phyloP scores from a whole-genome alignment of 202 grass and related monocot genomes.

The Panicum virgatum region DNA sequence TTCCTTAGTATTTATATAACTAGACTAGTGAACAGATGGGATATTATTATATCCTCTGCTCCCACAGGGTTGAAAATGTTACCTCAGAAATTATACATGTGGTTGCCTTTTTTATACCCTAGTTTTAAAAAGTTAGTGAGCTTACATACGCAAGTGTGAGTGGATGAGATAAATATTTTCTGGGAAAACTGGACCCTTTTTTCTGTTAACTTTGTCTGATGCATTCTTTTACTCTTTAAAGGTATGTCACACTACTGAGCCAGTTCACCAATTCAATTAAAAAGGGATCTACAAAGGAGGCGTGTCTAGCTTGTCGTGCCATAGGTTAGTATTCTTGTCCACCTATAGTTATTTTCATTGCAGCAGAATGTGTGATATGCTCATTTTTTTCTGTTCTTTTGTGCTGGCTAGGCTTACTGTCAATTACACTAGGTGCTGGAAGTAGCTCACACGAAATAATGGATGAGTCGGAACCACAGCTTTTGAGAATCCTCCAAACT shows the following conservation, averaged over 20 bases:
- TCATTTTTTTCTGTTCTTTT: neutral
- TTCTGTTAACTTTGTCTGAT: slow-evolving; percentile 1
- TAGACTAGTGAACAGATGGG: neutral
- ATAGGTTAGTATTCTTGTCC: slow-evolving; percentile 51
- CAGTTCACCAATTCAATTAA: slow-evolving; percentile 75
- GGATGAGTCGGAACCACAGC: slow-evolving; percentile 62
- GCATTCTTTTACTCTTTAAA: slow-evolving; percentile 33
- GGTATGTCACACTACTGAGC: slow-evolving; percentile 72
- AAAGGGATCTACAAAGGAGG: slow-evolving; percentile 78
- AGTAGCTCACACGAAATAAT: slow-evolving; percentile 67
- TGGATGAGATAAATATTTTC: neutral
- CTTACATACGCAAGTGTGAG: neutral
- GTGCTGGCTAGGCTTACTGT: slow-evolving; percentile 53
- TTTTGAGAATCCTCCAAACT: slow-evolving; percentile 64
- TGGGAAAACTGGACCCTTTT: neutral
- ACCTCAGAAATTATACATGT: neutral
- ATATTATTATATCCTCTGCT: neutral
- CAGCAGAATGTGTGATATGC: neutral
- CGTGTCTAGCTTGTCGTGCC: slow-evolving; percentile 63
- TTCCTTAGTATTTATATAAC: neutral
- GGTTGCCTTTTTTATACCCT: neutral
- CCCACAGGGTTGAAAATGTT: neutral
- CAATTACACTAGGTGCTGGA: slow-evolving; percentile 73
- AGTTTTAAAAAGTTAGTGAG: neutral
- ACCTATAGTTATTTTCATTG: neutral